Percentiles rank a stretch among this genome's conserved stretches.
Conservation (phyloP, 2,329 filamentous ascomycete genomes). For the Phaeosphaeria sp. region DNA sequence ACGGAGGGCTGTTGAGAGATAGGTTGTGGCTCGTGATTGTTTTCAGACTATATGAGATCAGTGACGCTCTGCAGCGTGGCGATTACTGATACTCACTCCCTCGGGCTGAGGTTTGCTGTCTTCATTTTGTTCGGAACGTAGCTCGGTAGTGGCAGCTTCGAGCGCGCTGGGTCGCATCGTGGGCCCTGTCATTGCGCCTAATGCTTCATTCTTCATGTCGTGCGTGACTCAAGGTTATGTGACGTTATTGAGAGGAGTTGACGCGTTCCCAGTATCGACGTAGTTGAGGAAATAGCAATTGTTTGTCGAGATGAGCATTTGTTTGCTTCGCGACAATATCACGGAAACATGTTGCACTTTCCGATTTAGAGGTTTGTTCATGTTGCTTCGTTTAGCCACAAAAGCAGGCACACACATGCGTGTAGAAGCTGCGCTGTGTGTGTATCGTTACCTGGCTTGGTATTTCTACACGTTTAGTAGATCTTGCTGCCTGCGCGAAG, state of each 20-base stretch:
- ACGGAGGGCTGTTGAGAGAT: neutral
- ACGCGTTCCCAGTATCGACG: neutral
- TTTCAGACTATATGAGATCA: neutral
- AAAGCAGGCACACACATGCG: neutral
- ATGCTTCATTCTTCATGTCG: slow-evolving; percentile 23
- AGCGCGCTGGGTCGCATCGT: slow-evolving; percentile 25
- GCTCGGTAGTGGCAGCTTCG: slow-evolving; percentile 16
- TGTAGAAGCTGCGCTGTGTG: neutral
- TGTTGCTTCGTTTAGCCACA: neutral
- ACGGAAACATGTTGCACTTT: neutral
- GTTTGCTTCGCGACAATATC: neutral
- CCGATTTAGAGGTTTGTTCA: neutral
- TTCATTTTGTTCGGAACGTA: neutral
- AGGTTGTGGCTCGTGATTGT: neutral
- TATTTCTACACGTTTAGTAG: too few relatives aligned
- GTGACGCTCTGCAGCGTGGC: neutral
- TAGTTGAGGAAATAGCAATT: neutral
- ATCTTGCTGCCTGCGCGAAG: too few relatives aligned
- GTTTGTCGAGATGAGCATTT: neutral
- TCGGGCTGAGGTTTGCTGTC: neutral
- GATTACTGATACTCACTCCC: neutral
- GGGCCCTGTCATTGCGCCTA: slow-evolving; percentile 22
- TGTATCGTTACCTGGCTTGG: neutral
- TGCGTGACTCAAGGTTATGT: neutral
- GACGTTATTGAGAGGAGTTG: neutral